Evolutionary conservation across 768 basidiomycete genomes (phyloP).

Genomic region (Ephemerocybe angulata): DNA sequence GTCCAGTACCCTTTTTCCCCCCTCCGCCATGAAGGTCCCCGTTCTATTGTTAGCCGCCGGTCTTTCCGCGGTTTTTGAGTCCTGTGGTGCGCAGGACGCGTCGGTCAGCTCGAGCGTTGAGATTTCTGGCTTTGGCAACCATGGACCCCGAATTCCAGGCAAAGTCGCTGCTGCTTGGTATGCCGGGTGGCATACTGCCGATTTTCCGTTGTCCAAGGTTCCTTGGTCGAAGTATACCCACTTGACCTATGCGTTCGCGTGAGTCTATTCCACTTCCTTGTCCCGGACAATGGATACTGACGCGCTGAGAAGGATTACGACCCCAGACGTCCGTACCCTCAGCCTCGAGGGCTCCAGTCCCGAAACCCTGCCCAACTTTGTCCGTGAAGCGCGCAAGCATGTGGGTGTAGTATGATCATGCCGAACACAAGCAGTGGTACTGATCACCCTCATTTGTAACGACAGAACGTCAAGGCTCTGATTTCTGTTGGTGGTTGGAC

Average conservation of each 20-base stretch:
- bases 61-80: not conserved
- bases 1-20: not conserved
- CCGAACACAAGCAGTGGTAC: not conserved
- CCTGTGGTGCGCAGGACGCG: too few relatives aligned
- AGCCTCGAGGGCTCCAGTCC: conserved; percentile 44
- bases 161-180: conserved; percentile 58
- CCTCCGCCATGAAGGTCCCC: not conserved
- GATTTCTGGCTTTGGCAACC: too few relatives aligned
- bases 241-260: conserved; percentile 71
- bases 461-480: conserved; percentile 53
- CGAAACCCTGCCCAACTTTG: conserved; percentile 53
- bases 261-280: conserved; percentile 25
- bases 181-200: conserved; percentile 59
- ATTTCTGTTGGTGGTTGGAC: conserved; percentile 71
- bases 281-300: not conserved
- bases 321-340: conserved; percentile 29
- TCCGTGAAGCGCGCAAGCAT: conserved; percentile 41
- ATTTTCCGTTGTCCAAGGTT: conserved; percentile 51
- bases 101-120: too few relatives aligned
- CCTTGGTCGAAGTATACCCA: conserved; percentile 67
- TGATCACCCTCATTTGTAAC: not conserved
- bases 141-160: not conserved
- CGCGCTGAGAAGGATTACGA: conserved; percentile 8
- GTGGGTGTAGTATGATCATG: conserved; percentile 23
- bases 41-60: not conserved